A percentile compares a stretch with the other conserved stretches of the same genome.
Conservation (phyloP, 768 basidiomycete genomes). For the Rhodosporidiobolus odoratus region DNA sequence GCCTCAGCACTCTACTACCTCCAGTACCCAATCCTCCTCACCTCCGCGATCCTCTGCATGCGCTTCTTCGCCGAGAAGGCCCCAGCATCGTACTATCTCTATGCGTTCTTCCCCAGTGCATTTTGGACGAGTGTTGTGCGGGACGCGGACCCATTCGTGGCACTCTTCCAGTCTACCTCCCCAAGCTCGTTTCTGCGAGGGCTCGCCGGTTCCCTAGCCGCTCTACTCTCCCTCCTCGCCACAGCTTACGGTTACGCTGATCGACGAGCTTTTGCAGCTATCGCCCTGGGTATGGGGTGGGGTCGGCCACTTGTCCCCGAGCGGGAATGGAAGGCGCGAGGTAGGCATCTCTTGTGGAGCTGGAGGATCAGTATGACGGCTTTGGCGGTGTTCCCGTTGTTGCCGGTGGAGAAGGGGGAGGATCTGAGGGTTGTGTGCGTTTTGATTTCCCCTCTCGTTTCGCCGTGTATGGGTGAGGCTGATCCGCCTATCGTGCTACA, state of each 20-base stretch:
- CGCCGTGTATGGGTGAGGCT: not conserved
- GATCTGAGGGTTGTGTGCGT: conserved; percentile 59
- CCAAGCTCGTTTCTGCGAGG: not conserved
- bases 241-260: conserved; percentile 59
- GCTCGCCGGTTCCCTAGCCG: too few species aligned
- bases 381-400: conserved; percentile 64
- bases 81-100: conserved; percentile 69
- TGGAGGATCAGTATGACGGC: conserved; percentile 57
- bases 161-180: not conserved
- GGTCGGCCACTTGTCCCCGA: conserved; percentile 56
- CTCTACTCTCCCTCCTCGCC: not conserved
- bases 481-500: not conserved
- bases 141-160: not conserved
- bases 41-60: conserved; percentile 49
- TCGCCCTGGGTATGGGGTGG: conserved; percentile 60
- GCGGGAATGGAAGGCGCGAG: conserved; percentile 49
- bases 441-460: not conserved
- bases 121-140: conserved; percentile 59
- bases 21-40: conserved; percentile 53
- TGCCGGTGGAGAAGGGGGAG: conserved; percentile 68
- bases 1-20: not conserved
- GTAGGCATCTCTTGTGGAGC: conserved; percentile 43
- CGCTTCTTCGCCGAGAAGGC: conserved; percentile 61
- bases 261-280: conserved; percentile 63
- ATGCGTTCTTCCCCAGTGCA: conserved; percentile 67